Evolutionary conservation across 176 grass and related monocot species (phyloP), one percentile per base, ranked within the genome.

Genomic region (Microstegium vimineum): DNA sequence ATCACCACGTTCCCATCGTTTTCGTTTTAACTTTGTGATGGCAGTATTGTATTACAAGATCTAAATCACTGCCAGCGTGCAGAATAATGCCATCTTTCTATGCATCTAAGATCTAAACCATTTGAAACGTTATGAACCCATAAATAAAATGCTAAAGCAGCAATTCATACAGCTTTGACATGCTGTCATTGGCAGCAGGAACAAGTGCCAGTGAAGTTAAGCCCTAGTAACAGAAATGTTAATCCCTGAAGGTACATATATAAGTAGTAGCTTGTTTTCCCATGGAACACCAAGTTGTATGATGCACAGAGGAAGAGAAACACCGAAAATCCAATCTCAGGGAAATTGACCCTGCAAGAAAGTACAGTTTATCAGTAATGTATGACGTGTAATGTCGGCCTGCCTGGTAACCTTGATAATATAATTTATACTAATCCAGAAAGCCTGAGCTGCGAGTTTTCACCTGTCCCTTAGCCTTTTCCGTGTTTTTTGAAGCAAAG

Each of bases 221-320:
- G 81, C 27, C 91, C 96, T 41, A 99, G 81, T 62, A 91, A 66
- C 47, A 95, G 36, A 84, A 94, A 99, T 75, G 87, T 85, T 60
- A 86, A 66, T 42, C 82, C 93, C 80, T 95, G 96, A 74, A 99
- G 81, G 78, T 95, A 99, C 67, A 99, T 82, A 75, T 95, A 87
- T 11, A 89, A 27, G 62, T 95, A 60, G 10, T 62, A 95, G 78
- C 83, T 85, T 65, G 35, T 92, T 38, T 63, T 86, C 32, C 89
- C 93, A 74, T 79, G 90, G 80, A 89, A 93, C 17, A 63, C 84
- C 25, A 93, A 35, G 87, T 99, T 95, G 78, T 99, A 99, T 3
- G 91, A 92, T 71, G 96, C 96, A 74, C 93, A 95, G 41, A 89
- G 77, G 73, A 91, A 81, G 61, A 99, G 85, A 85, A 93, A 95